Percentiles rank a stretch among this genome's conserved stretches.
Evolutionary conservation across 768 basidiomycete genomes (phyloP).

Genomic region (Lactarius psammicola): DNA sequence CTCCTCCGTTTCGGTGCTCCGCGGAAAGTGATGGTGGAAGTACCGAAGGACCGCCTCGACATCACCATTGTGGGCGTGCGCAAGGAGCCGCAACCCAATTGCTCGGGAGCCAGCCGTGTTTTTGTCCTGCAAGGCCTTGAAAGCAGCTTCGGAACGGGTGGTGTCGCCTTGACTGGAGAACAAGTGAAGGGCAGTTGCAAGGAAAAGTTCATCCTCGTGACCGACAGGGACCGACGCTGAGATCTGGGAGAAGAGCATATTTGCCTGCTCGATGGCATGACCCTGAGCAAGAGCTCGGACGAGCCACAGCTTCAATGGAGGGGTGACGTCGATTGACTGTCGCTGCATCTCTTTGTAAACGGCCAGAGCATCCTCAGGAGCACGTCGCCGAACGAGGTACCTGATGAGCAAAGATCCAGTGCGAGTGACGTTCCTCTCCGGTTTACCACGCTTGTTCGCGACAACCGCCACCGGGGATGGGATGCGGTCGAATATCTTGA

Average conservation of each 20-base stretch:
- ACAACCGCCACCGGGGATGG: constrained; percentile 16
- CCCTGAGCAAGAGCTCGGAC: constrained; percentile 23
- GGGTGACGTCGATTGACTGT: constrained; percentile 10
- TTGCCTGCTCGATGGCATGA: constrained; percentile 42
- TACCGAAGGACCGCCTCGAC: constrained; percentile 43
- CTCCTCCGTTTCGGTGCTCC: constrained; percentile 34
- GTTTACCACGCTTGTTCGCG: constrained; percentile 7
- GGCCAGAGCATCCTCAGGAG: constrained; percentile 27
- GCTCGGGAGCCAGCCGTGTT: constrained; percentile 35
- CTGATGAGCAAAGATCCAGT: constrained; percentile 21
- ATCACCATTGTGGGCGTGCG: constrained; percentile 49
- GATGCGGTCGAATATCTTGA: constrained; percentile 20
- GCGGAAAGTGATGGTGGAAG: constrained; percentile 56
- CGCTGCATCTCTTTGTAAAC: constrained; percentile 24
- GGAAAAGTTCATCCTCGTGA: constrained; percentile 9
- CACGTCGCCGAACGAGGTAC: constrained; percentile 21
- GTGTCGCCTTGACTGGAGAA: constrained; percentile 53
- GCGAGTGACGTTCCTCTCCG: neutral
- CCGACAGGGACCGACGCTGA: constrained; percentile 26
- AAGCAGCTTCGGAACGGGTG: constrained; percentile 45
- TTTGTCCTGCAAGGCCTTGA: constrained; percentile 37
- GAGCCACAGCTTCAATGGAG: constrained; percentile 16
- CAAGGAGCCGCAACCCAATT: constrained; percentile 52
- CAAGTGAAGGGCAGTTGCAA: constrained; percentile 51
- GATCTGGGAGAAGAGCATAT: constrained; percentile 42